phyloP scores from a whole-genome alignment of 768 basidiomycete species.

The Butyriboletus loyo region DNA sequence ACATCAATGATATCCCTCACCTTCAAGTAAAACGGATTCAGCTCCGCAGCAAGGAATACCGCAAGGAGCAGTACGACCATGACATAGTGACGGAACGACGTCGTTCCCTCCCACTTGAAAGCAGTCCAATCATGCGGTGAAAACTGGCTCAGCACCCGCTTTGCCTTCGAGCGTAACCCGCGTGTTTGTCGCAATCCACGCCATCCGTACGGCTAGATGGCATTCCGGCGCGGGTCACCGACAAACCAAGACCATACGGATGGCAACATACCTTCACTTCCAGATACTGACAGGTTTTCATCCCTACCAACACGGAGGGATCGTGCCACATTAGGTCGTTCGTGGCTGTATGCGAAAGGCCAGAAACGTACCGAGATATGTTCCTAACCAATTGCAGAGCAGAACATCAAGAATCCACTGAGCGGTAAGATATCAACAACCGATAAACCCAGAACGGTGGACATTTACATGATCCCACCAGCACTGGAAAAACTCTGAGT shows the following conservation, averaged over 20 bases:
- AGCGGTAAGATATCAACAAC: constrained; percentile 12
- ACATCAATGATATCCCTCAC: constrained; percentile 35
- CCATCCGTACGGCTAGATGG: constrained; percentile 74
- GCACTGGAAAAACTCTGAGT: constrained; percentile 47
- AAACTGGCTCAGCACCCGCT: constrained; percentile 77
- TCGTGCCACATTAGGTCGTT: constrained; percentile 12
- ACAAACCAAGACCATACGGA: neutral
- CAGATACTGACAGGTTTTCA: constrained; percentile 84
- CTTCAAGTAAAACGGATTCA: constrained; percentile 88
- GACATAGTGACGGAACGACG: constrained; percentile 71
- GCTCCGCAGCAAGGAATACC: constrained; percentile 78
- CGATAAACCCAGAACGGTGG: neutral
- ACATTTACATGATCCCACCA: constrained; percentile 88
- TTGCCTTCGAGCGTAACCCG: constrained; percentile 75
- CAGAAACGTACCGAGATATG: constrained; percentile 61
- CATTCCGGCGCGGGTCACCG: neutral
- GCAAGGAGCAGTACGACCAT: constrained; percentile 73
- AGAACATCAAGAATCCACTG: constrained; percentile 88
- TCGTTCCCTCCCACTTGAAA: constrained; percentile 83
- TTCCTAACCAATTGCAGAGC: constrained; percentile 85
- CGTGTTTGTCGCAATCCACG: constrained; percentile 76
- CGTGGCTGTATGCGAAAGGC: constrained; percentile 7
- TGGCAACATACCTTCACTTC: constrained; percentile 68
- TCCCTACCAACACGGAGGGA: constrained; percentile 44
- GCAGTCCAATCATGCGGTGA: constrained; percentile 86